Evolutionary conservation across 1,284 basidiomycete genomes (phyloP), one percentile per base, ranked within the genome.

Genomic region (Malassezia cuniculi): DNA sequence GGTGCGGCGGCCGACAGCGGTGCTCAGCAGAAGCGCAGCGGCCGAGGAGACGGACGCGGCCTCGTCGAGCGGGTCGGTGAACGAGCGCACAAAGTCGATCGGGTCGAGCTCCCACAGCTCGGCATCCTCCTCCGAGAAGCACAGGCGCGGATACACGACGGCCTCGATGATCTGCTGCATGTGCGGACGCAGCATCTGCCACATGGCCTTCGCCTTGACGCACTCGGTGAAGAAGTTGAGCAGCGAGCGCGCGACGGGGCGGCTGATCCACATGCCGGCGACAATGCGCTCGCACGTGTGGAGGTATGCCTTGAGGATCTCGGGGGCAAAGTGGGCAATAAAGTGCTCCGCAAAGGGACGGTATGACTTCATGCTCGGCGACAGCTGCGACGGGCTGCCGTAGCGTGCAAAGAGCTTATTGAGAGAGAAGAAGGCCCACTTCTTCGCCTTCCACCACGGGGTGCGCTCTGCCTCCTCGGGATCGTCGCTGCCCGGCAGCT

Each of bases 391-490:
- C 0, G 63, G 63, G 39, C 59, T 66, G 14, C 63, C 63, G 37
- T 59, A 66, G 15, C 57, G 50, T 10, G 44, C 49, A 35, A 64
- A 64, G 33, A 66, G 60, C 43, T 56, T 57, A 56, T 65, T 65
- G 41, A 66, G 55, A 25, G 57, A 53, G 50, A 54, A 57, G 54
- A 54, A 62, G 10, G 63, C 57, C 63, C 63, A 66, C 48, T 66
- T 66, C 48, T 66, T 66, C 20, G 63, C 61, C 50, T 59, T 61
- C 57, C 57, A 64, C 63, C 63, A 66, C 3, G 50, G 41, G 26
- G 47, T 35, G 14, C 37, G 26, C 39, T 57, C 49, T 15, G 42
- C 35, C 21, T 42, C 51, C 14, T 45, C 42, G 5, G 27, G 27
- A 15, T 45, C 42, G 16, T 57, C 55, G 38, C 57, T 57, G 14